A percentile compares a stretch with the other conserved stretches of the same genome.
Conservation (phyloP, 2,329 filamentous ascomycete genomes). For the Fusarium oligoseptatum region DNA sequence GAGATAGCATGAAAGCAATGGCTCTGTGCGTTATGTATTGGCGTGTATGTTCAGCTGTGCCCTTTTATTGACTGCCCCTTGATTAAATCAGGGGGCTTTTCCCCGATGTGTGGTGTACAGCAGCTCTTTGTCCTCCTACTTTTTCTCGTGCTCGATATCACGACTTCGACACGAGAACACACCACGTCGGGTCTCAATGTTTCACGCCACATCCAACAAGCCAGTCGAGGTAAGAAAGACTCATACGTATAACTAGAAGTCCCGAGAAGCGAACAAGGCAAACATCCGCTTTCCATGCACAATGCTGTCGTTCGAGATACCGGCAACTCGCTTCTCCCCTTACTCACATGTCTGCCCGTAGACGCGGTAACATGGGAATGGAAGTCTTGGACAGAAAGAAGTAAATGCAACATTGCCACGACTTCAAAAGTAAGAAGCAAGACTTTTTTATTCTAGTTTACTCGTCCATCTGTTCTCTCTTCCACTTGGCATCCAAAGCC, state of each 20-base stretch:
- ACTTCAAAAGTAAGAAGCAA: not conserved
- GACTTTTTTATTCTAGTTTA: not conserved
- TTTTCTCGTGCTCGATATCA: not conserved
- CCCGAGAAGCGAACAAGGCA: not conserved
- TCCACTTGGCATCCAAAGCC: constrained; percentile 40
- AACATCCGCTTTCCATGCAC: not conserved
- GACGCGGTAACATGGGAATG: not conserved
- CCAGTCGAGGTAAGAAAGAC: no score
- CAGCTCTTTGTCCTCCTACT: not conserved
- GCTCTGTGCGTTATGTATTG: not conserved
- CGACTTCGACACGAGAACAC: not conserved
- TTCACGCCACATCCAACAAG: not conserved
- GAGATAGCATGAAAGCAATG: not conserved
- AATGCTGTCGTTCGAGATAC: not conserved
- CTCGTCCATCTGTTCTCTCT: constrained; percentile 32
- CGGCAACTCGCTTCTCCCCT: not conserved
- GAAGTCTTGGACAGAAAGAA: not conserved
- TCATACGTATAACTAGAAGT: not conserved
- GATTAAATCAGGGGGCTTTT: not conserved
- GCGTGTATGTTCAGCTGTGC: not conserved
- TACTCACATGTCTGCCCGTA: not conserved
- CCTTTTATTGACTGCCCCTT: not conserved
- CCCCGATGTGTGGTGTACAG: not conserved
- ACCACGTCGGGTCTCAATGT: not conserved
- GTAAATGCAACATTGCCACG: not conserved